phyloP scores from a whole-genome alignment of 192 early-diverging fungal genomes.

The Chytriomyces hyalinus region DNA sequence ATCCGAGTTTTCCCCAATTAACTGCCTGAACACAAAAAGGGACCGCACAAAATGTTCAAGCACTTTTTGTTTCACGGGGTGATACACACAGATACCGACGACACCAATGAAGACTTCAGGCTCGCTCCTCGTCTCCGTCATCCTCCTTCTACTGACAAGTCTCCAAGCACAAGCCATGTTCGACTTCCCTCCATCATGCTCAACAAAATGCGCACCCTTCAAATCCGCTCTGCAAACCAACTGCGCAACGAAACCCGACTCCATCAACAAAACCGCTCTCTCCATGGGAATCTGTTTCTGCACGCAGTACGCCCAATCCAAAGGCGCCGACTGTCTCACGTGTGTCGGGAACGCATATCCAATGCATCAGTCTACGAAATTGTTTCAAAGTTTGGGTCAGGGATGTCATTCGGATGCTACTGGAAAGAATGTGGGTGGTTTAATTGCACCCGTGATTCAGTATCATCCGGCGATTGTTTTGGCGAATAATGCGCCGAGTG shows the following conservation, averaged over 20 bases:
- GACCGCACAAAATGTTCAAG: background rate
- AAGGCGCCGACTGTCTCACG: constrained; percentile 4
- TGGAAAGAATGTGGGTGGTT: background rate
- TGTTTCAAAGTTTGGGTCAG: background rate
- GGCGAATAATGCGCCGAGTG: too few species aligned
- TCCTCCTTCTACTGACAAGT: background rate
- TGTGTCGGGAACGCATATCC: constrained; percentile 11
- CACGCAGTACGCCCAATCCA: constrained; percentile 14
- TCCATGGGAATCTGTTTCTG: constrained; percentile 18
- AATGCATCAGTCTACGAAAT: background rate
- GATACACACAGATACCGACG: background rate
- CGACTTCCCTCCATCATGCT: background rate
- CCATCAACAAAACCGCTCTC: background rate
- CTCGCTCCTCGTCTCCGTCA: background rate
- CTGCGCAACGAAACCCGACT: background rate
- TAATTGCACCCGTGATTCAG: constrained; percentile 30
- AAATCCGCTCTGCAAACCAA: background rate
- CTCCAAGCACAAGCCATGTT: background rate
- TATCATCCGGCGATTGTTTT: too few species aligned
- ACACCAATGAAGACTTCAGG: background rate
- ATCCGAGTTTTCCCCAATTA: background rate
- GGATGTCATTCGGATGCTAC: background rate
- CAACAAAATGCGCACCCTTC: background rate
- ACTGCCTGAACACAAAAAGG: background rate
- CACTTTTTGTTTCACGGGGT: background rate